Percentiles rank a stretch among this genome's conserved stretches.
Evolutionary conservation across 805 yeast genomes (phyloP).

Genomic region (Pichia ethanolica): DNA sequence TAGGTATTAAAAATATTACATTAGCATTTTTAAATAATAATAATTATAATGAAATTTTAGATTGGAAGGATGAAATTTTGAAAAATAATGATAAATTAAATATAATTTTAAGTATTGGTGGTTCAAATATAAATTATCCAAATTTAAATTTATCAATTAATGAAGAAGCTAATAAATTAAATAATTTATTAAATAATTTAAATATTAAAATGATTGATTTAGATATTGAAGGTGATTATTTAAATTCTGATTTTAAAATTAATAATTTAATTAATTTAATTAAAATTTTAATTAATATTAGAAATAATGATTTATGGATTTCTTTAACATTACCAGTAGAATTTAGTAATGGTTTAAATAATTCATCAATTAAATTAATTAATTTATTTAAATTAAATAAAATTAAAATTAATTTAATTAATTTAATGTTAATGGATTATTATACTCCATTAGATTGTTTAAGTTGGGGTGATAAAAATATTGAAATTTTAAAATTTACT

Average conservation of each 20-base stretch:
- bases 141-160: constrained; percentile 5
- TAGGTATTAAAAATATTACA: constrained; percentile 16
- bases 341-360: constrained; percentile 18
- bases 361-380: constrained; percentile 14
- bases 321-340: constrained; percentile 27
- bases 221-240: constrained; percentile 24
- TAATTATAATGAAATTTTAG: constrained; percentile 19
- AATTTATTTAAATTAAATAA: constrained; percentile 6
- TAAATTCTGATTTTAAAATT: constrained; percentile 10
- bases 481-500: constrained; percentile 17
- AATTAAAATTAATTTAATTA: constrained; percentile 14
- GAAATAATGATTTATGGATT: constrained; percentile 1
- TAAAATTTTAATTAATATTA: background rate
- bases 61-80: constrained; percentile 20
- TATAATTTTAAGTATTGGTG: constrained; percentile 27
- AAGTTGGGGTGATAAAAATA: constrained; percentile 25
- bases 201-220: constrained; percentile 21
- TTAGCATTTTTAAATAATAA: constrained; percentile 23
- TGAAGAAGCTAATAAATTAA: constrained; percentile 13
- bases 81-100: constrained; percentile 11
- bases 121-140: constrained; percentile 25
- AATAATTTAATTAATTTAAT: constrained; percentile 9
- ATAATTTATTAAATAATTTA: constrained; percentile 11
- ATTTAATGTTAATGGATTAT: constrained; percentile 29
- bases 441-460: constrained; percentile 20